phyloP scores from a whole-genome alignment of 495 filamentous ascomycete species.

The Lindgomyces ingoldianus region DNA sequence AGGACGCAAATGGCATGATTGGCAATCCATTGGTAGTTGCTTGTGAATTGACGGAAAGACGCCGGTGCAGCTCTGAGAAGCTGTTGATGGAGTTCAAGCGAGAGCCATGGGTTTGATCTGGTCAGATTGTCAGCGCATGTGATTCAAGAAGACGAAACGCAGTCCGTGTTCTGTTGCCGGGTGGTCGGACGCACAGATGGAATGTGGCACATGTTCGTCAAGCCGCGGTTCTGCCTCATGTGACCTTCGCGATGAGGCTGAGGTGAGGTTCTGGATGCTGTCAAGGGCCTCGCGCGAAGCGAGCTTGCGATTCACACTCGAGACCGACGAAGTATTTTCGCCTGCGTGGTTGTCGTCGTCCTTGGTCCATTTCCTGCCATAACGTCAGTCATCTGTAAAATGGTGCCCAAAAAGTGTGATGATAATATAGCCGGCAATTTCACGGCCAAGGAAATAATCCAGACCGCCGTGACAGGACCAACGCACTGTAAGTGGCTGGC shows the following conservation, averaged over 20 bases:
- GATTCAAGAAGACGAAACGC: conserved; percentile 11
- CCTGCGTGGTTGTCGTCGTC: conserved; percentile 37
- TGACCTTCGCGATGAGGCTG: conserved; percentile 35
- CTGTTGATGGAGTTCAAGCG: conserved; percentile 27
- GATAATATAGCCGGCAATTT: background rate
- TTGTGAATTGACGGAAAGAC: conserved; percentile 35
- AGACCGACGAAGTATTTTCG: conserved; percentile 14
- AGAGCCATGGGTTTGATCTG: conserved; percentile 40
- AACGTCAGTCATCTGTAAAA: conserved; percentile 24
- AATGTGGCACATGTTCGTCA: conserved; percentile 60
- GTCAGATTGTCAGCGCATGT: conserved; percentile 34
- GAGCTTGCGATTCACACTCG: conserved; percentile 35
- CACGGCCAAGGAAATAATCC: background rate
- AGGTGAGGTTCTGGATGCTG: conserved; percentile 31
- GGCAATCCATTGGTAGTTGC: conserved; percentile 19
- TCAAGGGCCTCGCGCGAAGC: conserved; percentile 39
- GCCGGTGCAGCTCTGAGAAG: conserved; percentile 32
- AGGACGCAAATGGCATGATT: conserved; percentile 31
- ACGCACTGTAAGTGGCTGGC: conserved; percentile 12
- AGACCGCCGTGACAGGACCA: conserved; percentile 15
- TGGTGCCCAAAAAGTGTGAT: background rate
- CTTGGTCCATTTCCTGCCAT: conserved; percentile 43
- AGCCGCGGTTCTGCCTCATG: conserved; percentile 36
- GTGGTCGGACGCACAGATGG: conserved; percentile 55
- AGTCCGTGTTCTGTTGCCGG: background rate